phyloP scores from a whole-genome alignment of 306 rosid species.

The Cicer chorassanicum region DNA sequence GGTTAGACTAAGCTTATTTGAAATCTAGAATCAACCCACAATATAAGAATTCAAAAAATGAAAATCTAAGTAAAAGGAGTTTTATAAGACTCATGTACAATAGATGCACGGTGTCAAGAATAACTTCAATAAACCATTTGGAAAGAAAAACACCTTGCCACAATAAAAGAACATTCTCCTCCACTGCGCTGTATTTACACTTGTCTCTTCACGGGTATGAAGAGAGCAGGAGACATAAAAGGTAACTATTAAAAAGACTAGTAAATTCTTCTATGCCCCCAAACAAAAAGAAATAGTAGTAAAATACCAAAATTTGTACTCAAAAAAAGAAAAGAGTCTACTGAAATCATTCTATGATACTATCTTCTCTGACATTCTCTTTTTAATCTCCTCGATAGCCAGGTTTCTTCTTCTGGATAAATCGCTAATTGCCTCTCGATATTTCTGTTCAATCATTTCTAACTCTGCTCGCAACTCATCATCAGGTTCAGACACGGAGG shows the following conservation, averaged over 20 bases:
- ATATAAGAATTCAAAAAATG: background rate
- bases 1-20: background rate
- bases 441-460: conserved; percentile 57
- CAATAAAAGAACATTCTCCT: background rate
- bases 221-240: conserved; percentile 27
- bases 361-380: conserved; percentile 48
- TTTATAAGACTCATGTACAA: background rate
- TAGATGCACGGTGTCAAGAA: conserved; percentile 6
- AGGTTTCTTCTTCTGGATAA: conserved; percentile 45
- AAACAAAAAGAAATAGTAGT: background rate
- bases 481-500: conserved; percentile 39
- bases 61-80: background rate
- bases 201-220: conserved; percentile 20
- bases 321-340: background rate
- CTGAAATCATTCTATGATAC: conserved; percentile 26
- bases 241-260: conserved; percentile 42
- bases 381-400: conserved; percentile 57
- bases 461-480: conserved; percentile 55
- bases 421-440: conserved; percentile 50
- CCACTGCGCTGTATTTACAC: conserved; percentile 43
- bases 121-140: background rate
- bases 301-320: conserved; percentile 31
- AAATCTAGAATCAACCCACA: background rate
- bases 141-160: conserved; percentile 7
- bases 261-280: conserved; percentile 36